phyloP scores from a whole-genome alignment of 495 filamentous ascomycete genomes.

The Articulospora tetracladia region DNA sequence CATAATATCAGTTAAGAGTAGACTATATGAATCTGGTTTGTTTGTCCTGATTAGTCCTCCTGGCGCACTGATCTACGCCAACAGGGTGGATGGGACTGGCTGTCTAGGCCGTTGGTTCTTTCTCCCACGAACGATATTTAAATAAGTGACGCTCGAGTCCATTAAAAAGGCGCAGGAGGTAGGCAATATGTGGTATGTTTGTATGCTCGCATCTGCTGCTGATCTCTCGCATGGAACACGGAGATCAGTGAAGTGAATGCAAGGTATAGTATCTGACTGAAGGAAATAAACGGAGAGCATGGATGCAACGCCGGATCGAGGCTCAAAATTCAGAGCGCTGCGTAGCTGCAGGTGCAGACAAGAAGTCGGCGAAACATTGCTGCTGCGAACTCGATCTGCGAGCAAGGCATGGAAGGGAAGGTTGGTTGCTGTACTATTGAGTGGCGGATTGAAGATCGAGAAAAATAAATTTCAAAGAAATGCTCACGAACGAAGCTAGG shows the following conservation, averaged over 20 bases:
- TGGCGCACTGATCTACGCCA: constrained; percentile 45
- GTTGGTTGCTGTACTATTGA: no score
- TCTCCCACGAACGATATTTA: constrained; percentile 59
- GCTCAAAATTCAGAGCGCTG: no score
- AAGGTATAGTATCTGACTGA: no score
- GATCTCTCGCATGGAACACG: not conserved
- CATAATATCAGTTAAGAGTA: no score
- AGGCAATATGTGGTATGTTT: constrained; percentile 51
- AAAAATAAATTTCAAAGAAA: constrained; percentile 21
- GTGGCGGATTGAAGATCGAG: constrained; percentile 5
- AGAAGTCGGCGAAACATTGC: not conserved
- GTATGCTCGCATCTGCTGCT: not conserved
- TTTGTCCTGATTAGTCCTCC: constrained; percentile 59
- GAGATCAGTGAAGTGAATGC: not conserved
- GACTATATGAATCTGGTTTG: no score
- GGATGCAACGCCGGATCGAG: no score
- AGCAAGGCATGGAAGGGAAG: not conserved
- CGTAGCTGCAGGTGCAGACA: no score
- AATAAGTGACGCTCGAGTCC: constrained; percentile 48
- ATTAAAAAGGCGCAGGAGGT: constrained; percentile 37
- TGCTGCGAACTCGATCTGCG: constrained; percentile 4
- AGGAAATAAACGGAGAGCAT: no score
- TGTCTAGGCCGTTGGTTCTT: constrained; percentile 55
- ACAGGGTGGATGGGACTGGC: constrained; percentile 59
- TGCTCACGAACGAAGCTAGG: not conserved